These are phyloP conservation scores for Fusarium veterinarium DNA, from an alignment of 2,329 filamentous ascomycete genomes.

Conservation along the genomic window DNA sequence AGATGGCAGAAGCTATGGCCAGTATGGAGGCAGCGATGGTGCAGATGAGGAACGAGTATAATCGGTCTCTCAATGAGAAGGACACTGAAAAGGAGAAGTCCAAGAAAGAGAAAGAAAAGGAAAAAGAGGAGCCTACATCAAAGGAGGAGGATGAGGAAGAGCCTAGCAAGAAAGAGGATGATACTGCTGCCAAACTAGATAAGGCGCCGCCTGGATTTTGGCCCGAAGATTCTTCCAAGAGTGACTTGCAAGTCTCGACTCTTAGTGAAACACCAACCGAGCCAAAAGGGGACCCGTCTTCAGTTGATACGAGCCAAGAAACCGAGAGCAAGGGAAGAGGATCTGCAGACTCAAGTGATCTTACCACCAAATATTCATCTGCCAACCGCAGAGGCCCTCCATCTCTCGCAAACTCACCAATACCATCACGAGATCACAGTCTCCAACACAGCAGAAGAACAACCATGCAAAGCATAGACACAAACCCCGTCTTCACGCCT, in stretches of 20 bases:
- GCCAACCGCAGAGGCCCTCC: neutral
- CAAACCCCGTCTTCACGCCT: conserved; percentile 27
- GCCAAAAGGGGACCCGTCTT: conserved; percentile 7
- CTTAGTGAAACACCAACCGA: conserved; percentile 5
- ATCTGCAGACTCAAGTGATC: neutral
- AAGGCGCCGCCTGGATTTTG: conserved; percentile 32
- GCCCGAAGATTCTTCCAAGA: conserved; percentile 40
- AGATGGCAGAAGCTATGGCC: conserved; percentile 43
- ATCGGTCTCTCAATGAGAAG: conserved; percentile 30
- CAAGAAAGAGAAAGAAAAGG: conserved; percentile 11
- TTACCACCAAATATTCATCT: neutral
- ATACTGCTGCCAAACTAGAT: conserved; percentile 8
- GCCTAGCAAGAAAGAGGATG: conserved; percentile 9
- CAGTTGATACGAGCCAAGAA: conserved; percentile 7
- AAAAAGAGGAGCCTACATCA: neutral
- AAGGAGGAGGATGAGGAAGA: conserved; percentile 22
- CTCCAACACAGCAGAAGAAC: conserved; percentile 9
- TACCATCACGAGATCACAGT: conserved; percentile 3
- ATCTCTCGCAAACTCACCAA: conserved; percentile 1
- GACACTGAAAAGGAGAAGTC: conserved; percentile 18
- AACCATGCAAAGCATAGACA: conserved; percentile 25
- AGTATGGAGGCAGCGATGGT: conserved; percentile 42
- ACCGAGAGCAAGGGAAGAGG: conserved; percentile 20
- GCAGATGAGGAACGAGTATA: conserved; percentile 42
- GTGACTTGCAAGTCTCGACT: conserved; percentile 16